Percentiles rank a stretch among this genome's conserved stretches.
Evolutionary conservation across 2,329 filamentous ascomycete genomes (phyloP).

Genomic region (Apiospora malaysiana): DNA sequence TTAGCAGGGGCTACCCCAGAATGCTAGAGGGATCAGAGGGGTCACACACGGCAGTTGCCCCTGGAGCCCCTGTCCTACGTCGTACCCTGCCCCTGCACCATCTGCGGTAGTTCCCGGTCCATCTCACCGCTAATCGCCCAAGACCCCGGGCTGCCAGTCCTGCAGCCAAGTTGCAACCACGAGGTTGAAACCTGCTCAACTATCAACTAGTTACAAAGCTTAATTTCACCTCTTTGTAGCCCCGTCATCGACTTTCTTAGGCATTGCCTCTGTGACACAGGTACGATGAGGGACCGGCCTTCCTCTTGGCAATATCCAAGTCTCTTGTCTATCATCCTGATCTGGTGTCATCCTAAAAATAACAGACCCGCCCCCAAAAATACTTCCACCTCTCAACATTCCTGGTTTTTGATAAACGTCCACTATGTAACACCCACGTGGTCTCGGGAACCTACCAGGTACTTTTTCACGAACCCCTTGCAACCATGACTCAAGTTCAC

Average conservation of each 20-base stretch:
- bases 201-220: not conserved
- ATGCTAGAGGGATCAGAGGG: not conserved
- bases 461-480: too few relatives aligned
- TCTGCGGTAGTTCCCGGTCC: too few relatives aligned
- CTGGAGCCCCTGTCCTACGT: too few relatives aligned
- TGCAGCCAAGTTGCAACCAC: not conserved
- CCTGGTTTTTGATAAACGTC: too few relatives aligned
- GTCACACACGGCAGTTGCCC: not conserved
- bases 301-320: too few relatives aligned
- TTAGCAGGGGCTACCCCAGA: constrained; percentile 13
- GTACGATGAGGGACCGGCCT: too few relatives aligned
- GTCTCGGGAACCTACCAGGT: too few relatives aligned
- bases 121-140: too few relatives aligned
- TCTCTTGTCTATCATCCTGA: not conserved
- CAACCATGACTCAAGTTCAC: not conserved
- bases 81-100: too few relatives aligned
- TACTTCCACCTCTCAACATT: too few relatives aligned
- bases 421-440: too few relatives aligned
- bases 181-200: not conserved
- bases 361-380: too few relatives aligned
- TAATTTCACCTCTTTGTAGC: not conserved
- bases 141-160: not conserved
- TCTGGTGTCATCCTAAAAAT: not conserved
- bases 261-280: not conserved
- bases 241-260: not conserved